These are phyloP conservation scores for Collybia mongolica DNA, from an alignment of 768 basidiomycete species.

Conservation along the genomic window DNA sequence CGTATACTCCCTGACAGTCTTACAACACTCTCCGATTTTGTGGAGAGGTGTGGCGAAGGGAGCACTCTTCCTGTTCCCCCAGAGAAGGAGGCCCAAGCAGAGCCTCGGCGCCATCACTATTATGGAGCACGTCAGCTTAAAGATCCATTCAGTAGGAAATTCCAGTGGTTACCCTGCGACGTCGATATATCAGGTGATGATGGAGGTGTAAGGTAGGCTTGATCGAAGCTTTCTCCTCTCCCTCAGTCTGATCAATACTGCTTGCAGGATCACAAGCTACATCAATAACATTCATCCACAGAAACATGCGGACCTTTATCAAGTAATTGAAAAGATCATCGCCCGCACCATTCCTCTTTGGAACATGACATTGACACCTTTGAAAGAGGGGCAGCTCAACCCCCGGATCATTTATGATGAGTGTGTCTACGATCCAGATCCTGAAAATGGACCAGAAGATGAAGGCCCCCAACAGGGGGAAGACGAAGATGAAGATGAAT, in stretches of 20 bases:
- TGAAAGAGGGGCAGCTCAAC: neutral
- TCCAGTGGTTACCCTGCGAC: conserved; percentile 10
- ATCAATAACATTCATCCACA: conserved; percentile 39
- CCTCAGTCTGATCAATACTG: neutral
- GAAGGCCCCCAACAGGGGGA: conserved; percentile 13
- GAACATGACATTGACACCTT: conserved; percentile 21
- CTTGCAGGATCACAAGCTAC: conserved; percentile 26
- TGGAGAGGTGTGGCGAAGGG: conserved; percentile 12
- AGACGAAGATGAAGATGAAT: conserved; percentile 19
- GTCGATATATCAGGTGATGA: conserved; percentile 22
- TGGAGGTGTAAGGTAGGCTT: conserved; percentile 4
- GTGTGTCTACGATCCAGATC: conserved; percentile 10
- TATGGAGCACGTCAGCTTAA: neutral
- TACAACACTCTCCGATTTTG: conserved; percentile 11
- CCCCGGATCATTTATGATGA: conserved; percentile 10
- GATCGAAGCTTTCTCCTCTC: neutral
- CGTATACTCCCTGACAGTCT: conserved; percentile 6
- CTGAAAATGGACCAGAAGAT: conserved; percentile 4
- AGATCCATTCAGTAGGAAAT: conserved; percentile 4
- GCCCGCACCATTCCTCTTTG: conserved; percentile 26
- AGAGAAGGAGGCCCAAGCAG: conserved; percentile 19
- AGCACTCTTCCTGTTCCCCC: conserved; percentile 4
- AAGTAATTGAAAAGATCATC: conserved; percentile 23
- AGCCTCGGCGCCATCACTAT: conserved; percentile 14
- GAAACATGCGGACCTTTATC: conserved; percentile 19